Evolutionary conservation across 2,329 filamentous ascomycete genomes (phyloP).

Genomic region (Trichoderma oligosporum): DNA sequence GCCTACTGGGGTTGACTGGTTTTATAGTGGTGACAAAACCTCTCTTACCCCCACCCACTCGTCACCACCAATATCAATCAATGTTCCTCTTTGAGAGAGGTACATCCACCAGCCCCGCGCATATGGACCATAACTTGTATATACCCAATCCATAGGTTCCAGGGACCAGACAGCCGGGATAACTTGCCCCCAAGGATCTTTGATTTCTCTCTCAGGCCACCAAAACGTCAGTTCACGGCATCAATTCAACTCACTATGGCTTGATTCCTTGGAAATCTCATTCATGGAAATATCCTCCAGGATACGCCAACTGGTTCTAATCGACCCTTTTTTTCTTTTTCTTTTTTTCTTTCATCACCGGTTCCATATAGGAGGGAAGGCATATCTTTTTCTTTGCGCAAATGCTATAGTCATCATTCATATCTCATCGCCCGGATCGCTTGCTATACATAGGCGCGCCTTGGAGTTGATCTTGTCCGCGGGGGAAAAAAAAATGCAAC

Average conservation of each 20-base stretch:
- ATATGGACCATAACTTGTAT: neutral
- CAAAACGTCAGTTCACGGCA: neutral
- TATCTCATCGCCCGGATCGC: constrained; percentile 21
- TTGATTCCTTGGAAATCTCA: neutral
- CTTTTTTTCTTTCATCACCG: constrained; percentile 1
- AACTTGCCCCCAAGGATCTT: neutral
- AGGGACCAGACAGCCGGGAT: constrained; percentile 13
- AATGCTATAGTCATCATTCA: constrained; percentile 21
- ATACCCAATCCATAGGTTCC: constrained; percentile 6
- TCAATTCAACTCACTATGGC: neutral
- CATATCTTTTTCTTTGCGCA: constrained; percentile 5
- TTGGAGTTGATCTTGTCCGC: constrained; percentile 15
- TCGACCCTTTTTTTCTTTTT: too few relatives aligned
- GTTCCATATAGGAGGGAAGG: neutral
- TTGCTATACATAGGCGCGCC: constrained; percentile 20
- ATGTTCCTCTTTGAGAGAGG: neutral
- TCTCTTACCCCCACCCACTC: neutral
- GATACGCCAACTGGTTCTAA: neutral
- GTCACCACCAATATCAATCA: neutral
- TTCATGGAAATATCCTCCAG: neutral
- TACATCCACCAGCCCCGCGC: constrained; percentile 11
- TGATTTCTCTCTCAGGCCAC: neutral
- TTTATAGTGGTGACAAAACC: neutral
- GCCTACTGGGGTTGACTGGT: neutral
- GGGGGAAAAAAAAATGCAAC: constrained; percentile 8